Evolutionary conservation across 768 basidiomycete species (phyloP), one percentile per base, ranked within the genome.

Genomic region (Russula sp.): DNA sequence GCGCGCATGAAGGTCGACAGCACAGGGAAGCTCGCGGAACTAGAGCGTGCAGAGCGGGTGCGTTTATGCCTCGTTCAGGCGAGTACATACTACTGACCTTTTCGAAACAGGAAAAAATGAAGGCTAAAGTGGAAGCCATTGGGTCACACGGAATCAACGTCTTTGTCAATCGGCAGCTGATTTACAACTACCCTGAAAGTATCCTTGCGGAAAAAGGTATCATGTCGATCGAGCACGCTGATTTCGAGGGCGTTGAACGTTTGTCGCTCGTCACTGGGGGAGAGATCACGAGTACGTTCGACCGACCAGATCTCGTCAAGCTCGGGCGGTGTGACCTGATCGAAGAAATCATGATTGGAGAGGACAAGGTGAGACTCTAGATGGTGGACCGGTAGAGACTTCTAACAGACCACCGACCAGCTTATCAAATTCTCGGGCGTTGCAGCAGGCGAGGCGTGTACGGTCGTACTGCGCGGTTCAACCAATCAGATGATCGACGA

Each of bases 361-460:
- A 99, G 76, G 97, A 99, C 74, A 97, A 94, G 85, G 96, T 93
- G 62, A 25, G 78, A 58, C 20, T 20, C 18, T 39, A 43, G 32
- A 6, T n/a, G 22, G 20, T 20, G 55, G 61, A 69, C 38, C 69
- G 38, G 22, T n/a, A 0, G 16, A 10, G 29, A 32, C 46, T 41
- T 29, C 34, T 39, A n/a, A 54, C 20, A 45, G n/a, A 42, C 18
- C 13, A n/a, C 41, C n/a, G 2, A 39, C 8, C 67, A 98, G 95
- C 81, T 99, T 64, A 97, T 98, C 78, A 99, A 98, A 77, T 99
- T 99, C 80, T 98, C 97, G 9, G 97, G 97, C 46, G 96, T 99
- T 45, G 94, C 95, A 13, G 94, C 96, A 20, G 96, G 96, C 13
- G 87, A 96, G 74, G 97, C 97, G 22, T 98, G 97, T 73, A 99